Evolutionary conservation across 2,329 filamentous ascomycete species (phyloP), one percentile per base, ranked within the genome.

Genomic region (Davidsoniella australis): DNA sequence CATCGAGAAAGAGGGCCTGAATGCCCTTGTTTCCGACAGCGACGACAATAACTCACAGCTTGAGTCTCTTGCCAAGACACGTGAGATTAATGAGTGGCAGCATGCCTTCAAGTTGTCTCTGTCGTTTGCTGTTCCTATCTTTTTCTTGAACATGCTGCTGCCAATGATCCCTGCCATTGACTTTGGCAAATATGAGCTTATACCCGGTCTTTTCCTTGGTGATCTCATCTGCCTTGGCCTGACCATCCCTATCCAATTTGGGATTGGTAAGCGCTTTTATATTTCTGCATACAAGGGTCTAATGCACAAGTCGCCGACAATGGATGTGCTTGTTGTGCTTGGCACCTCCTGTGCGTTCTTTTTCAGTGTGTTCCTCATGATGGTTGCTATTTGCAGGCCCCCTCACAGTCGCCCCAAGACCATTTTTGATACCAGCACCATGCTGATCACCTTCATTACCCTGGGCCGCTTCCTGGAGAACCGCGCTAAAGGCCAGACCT

Each of bases 1-100:
- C 0, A 76, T 95, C 41, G 89, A 98, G 64, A 70, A 72, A n/a
- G 70, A 76, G 17, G 88, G 89, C 2, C 85, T 84, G 62, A 94
- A 95, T 61, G 91, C 89, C 1, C 69, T 98, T 2, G 75, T 96
- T 9, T 81, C 88, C 1, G 89, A 96, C 56, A 82, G 80, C 48
- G 86, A 96, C 58, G 91, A 98, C 65, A 96, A 94, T 62, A 94
- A 94, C 59, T 89, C 91, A 1, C 91, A 98, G 61, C 74, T 98
- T 2, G 87, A 96, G 63, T 96, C 91, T 1, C 72, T 98, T 2
- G 84, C 91, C 7, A 98, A 98, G 66, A 96, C 91, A 0, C 85
- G 85, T 57, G 91, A 98, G 63, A 94, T 98, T 54, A 84, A 82
- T 55, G 87, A 94, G 63, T 98, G 91, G 91, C 78, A 76, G 54